Base-by-base conservation (phyloP, 208 protist species). In the Trypanosomatidae sp. region DNA sequence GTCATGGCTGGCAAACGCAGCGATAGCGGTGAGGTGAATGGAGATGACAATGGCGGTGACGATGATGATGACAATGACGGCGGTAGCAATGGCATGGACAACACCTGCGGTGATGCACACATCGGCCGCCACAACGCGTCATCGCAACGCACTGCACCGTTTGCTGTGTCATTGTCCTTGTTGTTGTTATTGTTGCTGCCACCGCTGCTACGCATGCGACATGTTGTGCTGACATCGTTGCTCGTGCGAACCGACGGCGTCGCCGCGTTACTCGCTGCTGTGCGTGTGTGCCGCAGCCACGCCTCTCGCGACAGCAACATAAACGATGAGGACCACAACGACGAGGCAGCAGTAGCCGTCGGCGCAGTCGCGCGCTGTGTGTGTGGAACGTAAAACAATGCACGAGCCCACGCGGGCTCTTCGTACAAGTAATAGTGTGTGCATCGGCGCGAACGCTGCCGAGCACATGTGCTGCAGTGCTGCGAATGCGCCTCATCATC, bases 141-240 rank as follows among this genome's bases (percentile, higher is more conserved):
- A 35, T n/a, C 30, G 11, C 11, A 35, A 35, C 11, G 11, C 11
- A 35, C n/a, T 35, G n/a, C 30, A 35, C 30, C 30, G n/a, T 35
- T 35, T 13, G 62, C n/a, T n/a, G n/a, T 41, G 41, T 72, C 56
- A 11, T 66, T 70, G 7, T 33, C 40, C 13, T 50, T 56, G 2
- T 55, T 46, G 24, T 49, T 25, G 26, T 55, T 27, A 19, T 18
- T 6, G 30, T 35, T 2, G 33, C 48, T 28, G 20, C 33, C 4
- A 33, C 26, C 11, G 32, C 42, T 21, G 4, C 15, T 18, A 13
- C 15, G 23, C 2, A 15, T n/a, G 11, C 49, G 18, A 7, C 7
- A 5, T 1, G 20, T 10, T 1, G 8, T 33, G 24, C 41, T 7
- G 1, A 27, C 52, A n/a, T 10, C 28, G 30, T 24, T 53, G 39